These are phyloP conservation scores for Zymoseptoria tritici DNA, from an alignment of 2,329 filamentous ascomycete species.

Conservation along the genomic window DNA sequence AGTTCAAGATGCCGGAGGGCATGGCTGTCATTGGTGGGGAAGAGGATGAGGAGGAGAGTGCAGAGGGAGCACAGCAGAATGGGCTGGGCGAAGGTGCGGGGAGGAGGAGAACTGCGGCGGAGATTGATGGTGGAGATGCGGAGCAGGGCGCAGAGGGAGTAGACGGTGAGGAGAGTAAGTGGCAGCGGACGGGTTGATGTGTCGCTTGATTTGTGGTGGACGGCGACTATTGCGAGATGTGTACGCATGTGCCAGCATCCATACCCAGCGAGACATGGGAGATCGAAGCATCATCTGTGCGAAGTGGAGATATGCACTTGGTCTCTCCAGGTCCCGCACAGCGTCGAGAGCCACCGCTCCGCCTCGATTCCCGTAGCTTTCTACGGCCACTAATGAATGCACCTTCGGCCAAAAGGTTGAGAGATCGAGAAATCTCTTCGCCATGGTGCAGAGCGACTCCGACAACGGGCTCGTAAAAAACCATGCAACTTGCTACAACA, in stretches of 20 bases:
- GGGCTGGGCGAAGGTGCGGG: constrained; percentile 28
- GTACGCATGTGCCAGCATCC: neutral
- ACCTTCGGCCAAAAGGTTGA: too few species aligned
- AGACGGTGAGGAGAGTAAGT: constrained; percentile 40
- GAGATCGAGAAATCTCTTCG: too few species aligned
- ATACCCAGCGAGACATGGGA: neutral
- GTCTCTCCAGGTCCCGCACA: too few species aligned
- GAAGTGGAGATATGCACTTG: too few species aligned
- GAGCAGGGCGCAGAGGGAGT: constrained; percentile 19
- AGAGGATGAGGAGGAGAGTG: constrained; percentile 33
- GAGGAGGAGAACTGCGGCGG: constrained; percentile 32
- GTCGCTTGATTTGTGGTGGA: neutral
- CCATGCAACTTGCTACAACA: too few species aligned
- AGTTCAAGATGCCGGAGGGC: constrained; percentile 67
- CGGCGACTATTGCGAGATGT: neutral
- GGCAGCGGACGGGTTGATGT: constrained; percentile 44
- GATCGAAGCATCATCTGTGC: too few species aligned
- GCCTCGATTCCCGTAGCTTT: too few species aligned
- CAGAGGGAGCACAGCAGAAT: constrained; percentile 18
- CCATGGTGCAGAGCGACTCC: too few species aligned
- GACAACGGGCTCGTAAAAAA: too few species aligned
- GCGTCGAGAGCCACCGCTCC: too few species aligned
- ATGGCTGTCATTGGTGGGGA: constrained; percentile 53
- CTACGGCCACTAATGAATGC: too few species aligned
- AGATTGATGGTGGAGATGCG: constrained; percentile 36